A percentile compares a stretch with the other conserved stretches of the same genome.
Evolutionary conservation across 2,329 filamentous ascomycete species (phyloP).

Genomic region (Diaporthe capsici): DNA sequence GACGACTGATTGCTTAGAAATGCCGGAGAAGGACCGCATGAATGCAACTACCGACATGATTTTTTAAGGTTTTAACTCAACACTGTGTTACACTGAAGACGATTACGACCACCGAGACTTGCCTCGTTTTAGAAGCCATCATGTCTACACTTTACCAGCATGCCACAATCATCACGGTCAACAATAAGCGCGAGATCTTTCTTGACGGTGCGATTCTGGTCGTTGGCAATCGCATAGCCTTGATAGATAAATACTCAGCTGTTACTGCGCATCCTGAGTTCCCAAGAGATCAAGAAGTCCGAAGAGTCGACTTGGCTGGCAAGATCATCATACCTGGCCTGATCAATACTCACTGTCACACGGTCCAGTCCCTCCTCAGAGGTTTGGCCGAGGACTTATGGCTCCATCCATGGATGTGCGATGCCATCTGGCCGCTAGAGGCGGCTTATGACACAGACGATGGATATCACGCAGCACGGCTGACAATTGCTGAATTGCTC

Average conservation of each 20-base stretch:
- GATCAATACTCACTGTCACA: constrained; percentile 65
- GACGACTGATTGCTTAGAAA: constrained; percentile 16
- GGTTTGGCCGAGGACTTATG: constrained; percentile 64
- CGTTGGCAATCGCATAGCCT: constrained; percentile 54
- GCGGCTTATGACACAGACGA: constrained; percentile 53
- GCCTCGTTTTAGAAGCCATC: constrained; percentile 22
- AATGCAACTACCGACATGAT: constrained; percentile 20
- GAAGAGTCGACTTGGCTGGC: constrained; percentile 52
- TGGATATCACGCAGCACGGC: constrained; percentile 61
- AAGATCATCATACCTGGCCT: constrained; percentile 64
- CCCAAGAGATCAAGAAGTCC: constrained; percentile 21
- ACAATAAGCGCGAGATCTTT: constrained; percentile 59
- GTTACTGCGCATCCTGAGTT: constrained; percentile 46
- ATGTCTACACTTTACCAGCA: constrained; percentile 56
- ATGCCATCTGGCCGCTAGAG: constrained; percentile 60
- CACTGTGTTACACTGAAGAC: constrained; percentile 29
- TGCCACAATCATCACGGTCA: constrained; percentile 67
- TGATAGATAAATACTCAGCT: constrained; percentile 55
- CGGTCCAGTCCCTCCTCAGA: constrained; percentile 62
- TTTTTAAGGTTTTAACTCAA: constrained; percentile 23
- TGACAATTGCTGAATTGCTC: constrained; percentile 66
- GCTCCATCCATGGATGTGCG: constrained; percentile 65
- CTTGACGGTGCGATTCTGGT: constrained; percentile 62
- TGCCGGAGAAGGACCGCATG: constrained; percentile 20
- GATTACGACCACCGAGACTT: neutral